These are phyloP conservation scores for Jackrogersella multiformis DNA, from an alignment of 495 filamentous ascomycete genomes.

Conservation along the genomic window DNA sequence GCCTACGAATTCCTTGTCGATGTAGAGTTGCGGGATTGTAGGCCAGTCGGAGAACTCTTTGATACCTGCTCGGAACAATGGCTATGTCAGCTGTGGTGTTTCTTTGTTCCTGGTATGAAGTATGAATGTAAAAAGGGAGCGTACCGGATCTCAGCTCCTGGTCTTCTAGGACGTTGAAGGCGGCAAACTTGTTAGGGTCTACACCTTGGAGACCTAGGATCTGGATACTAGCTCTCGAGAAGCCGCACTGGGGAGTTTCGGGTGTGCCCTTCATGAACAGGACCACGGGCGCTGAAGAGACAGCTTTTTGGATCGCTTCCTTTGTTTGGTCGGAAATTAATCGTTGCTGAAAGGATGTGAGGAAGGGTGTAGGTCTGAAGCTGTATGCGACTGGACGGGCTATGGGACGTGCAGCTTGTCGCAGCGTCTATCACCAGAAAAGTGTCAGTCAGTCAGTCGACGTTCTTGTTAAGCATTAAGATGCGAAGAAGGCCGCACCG, in stretches of 20 bases:
- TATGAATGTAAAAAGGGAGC: conserved; percentile 22
- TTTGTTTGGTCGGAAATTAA: conserved; percentile 79
- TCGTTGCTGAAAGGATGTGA: conserved; percentile 59
- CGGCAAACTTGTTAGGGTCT: conserved; percentile 94
- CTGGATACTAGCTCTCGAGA: conserved; percentile 94
- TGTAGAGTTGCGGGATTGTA: conserved; percentile 95
- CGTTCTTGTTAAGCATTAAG: background rate
- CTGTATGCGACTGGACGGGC: conserved; percentile 38
- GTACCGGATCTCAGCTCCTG: conserved; percentile 83
- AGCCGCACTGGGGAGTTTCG: conserved; percentile 96
- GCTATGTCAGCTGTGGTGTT: conserved; percentile 18
- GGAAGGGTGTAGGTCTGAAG: conserved; percentile 36
- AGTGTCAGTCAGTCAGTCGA: conserved; percentile 16
- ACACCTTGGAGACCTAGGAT: conserved; percentile 94
- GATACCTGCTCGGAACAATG: conserved; percentile 69
- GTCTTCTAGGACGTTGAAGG: conserved; percentile 96
- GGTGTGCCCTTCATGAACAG: conserved; percentile 99
- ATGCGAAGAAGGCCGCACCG: conserved; percentile 21
- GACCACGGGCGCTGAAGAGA: conserved; percentile 86
- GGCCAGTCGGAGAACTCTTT: conserved; percentile 99
- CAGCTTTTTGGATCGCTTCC: conserved; percentile 86
- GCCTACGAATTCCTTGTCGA: conserved; percentile 94
- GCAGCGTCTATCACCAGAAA: conserved; percentile 38
- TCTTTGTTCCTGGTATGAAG: background rate
- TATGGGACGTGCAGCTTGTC: conserved; percentile 51